phyloP scores from a whole-genome alignment of 208 protist genomes.

The Trichomonas gallinae region DNA sequence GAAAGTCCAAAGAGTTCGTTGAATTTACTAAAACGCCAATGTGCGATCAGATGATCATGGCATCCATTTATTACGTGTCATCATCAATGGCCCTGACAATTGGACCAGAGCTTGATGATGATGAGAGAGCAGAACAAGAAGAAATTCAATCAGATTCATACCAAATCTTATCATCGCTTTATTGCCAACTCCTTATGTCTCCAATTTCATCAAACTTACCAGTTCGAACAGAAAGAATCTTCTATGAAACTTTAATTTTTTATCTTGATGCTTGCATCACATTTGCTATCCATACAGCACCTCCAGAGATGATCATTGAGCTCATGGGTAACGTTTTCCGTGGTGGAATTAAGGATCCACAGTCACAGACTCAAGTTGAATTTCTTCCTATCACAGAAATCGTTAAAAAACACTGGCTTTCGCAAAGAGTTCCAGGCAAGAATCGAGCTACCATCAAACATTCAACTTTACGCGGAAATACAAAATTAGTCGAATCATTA shows the following conservation, averaged over 20 bases:
- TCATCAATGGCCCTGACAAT: neutral
- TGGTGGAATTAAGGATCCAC: neutral
- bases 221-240: neutral
- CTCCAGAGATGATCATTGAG: neutral
- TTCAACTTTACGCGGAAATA: neutral
- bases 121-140: neutral
- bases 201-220: neutral
- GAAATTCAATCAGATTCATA: neutral
- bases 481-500: neutral
- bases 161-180: neutral
- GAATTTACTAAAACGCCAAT: neutral
- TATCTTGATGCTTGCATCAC: neutral
- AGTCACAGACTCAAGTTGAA: neutral
- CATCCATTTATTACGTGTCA: neutral
- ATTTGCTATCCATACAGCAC: neutral
- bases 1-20: neutral
- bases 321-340: neutral
- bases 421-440: neutral
- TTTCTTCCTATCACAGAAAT: slow-evolving; percentile 12
- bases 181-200: neutral
- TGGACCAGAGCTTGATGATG: neutral
- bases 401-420: neutral
- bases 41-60: neutral
- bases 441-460: neutral
- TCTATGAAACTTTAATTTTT: slow-evolving; percentile 20